A percentile compares a stretch with the other conserved stretches of the same genome.
phyloP scores from a whole-genome alignment of 2,329 filamentous ascomycete species.

The Aspergillus candidus region DNA sequence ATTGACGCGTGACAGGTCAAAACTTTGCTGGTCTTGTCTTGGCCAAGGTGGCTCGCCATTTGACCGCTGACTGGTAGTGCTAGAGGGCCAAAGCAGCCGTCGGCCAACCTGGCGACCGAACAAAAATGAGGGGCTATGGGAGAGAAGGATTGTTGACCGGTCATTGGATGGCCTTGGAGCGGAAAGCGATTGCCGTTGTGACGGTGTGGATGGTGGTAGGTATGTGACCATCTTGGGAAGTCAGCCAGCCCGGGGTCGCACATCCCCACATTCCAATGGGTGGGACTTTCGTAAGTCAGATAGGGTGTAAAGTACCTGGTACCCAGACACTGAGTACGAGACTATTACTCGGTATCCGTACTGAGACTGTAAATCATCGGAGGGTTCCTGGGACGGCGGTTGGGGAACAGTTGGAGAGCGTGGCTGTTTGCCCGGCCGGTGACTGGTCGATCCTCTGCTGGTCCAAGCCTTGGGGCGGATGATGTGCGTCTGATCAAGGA shows the following conservation, averaged over 20 bases:
- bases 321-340: neutral
- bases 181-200: too few relatives aligned
- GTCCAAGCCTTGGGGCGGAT: constrained; percentile 13
- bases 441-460: constrained; percentile 11
- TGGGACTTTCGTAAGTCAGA: neutral
- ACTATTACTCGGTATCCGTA: neutral
- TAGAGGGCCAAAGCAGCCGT: too few relatives aligned
- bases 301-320: neutral
- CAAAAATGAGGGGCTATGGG: too few relatives aligned
- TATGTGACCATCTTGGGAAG: too few relatives aligned
- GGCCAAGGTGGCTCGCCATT: neutral
- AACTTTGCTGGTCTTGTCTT: constrained; percentile 8
- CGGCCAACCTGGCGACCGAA: too few relatives aligned
- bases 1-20: constrained; percentile 31
- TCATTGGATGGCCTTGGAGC: too few relatives aligned
- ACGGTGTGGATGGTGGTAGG: too few relatives aligned
- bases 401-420: neutral
- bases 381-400: constrained; percentile 16
- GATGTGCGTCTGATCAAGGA: constrained; percentile 20
- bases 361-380: constrained; percentile 2
- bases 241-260: neutral
- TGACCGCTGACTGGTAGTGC: neutral
- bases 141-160: too few relatives aligned
- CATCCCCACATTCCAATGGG: constrained; percentile 9
- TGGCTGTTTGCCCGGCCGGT: neutral